These are phyloP conservation scores for Trametes gibbosa DNA, from an alignment of 768 basidiomycete genomes.

Conservation along the genomic window DNA sequence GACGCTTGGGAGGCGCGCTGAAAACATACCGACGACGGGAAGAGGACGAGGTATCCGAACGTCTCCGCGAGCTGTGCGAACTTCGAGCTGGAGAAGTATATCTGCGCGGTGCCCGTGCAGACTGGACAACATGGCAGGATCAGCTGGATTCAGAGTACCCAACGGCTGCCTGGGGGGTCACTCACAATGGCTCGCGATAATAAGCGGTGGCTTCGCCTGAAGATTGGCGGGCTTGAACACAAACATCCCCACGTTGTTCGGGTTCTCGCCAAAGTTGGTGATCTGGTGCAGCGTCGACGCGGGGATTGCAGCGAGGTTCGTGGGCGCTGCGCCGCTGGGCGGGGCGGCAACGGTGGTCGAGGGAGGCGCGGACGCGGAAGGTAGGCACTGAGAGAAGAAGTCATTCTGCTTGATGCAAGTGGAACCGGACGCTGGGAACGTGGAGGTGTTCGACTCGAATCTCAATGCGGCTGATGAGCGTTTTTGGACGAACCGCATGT, in stretches of 20 bases:
- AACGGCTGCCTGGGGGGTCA: background rate
- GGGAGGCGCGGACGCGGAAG: background rate
- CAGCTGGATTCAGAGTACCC: background rate
- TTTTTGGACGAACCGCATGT: slow-evolving; percentile 10
- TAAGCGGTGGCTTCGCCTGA: slow-evolving; percentile 38
- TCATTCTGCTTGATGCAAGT: slow-evolving; percentile 27
- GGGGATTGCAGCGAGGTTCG: slow-evolving; percentile 14
- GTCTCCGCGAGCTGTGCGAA: slow-evolving; percentile 48
- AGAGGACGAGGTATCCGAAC: slow-evolving; percentile 50
- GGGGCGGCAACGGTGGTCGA: background rate
- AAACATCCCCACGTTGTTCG: slow-evolving; percentile 50
- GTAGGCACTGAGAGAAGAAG: slow-evolving; percentile 8
- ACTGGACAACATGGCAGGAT: background rate
- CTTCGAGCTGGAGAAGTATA: slow-evolving; percentile 46
- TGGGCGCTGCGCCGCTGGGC: slow-evolving; percentile 6
- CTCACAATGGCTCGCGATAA: slow-evolving; percentile 41
- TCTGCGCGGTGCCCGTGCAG: slow-evolving; percentile 49
- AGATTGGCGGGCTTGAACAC: slow-evolving; percentile 32
- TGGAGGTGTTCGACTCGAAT: no score
- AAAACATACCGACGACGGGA: slow-evolving; percentile 23
- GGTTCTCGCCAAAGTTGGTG: slow-evolving; percentile 50
- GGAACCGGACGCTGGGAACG: slow-evolving; percentile 31
- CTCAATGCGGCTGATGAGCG: background rate
- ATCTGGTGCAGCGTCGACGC: slow-evolving; percentile 31
- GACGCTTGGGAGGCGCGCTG: background rate